Base-by-base conservation (phyloP, 2,329 filamentous ascomycete genomes). In the Corinectria fuckeliana region DNA sequence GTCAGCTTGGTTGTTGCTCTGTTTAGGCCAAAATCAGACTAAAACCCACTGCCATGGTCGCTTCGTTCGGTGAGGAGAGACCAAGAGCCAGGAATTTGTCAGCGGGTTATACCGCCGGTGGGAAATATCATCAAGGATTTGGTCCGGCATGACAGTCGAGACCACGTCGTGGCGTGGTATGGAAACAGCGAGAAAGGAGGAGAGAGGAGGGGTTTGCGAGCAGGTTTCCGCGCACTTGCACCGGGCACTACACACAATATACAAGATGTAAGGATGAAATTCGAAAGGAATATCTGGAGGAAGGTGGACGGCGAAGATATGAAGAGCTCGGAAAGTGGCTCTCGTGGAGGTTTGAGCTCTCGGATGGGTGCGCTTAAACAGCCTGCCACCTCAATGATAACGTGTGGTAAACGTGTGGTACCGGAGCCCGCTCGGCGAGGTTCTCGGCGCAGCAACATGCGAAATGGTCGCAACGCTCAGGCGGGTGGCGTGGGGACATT, bases 21-120 rank as follows among this genome's bases (percentile, higher is more conserved):
- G 21, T 3, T 6, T 9, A 11, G 13, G 2, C 23, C 25, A 45
- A 11, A 28, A 23, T 9, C 14, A 21, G 13, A 13, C 21, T 48
- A 20, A 25, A 16, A 81, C 91, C 85, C 82, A 96, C 92, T 97
- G 95, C 95, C 95, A 99, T 72, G 95, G 95, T 65, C 95, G 86
- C 85, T 98, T 98, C 52, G 93, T 98, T 55, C 95, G 85, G 77
- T 99, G 95, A 61, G 95, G 95, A 14, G 95, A 98, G 13, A 99
- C 95, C 34, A 99, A 85, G 61, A 99, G 85, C 90, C 93, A 96
- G 62, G 90, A 92, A 62, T 92, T 93, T 66, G 91, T 90, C 62
- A 99, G 83, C 52, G 92, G 91, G 75, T 99, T 99, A 77, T 91
- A 98, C 75, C 95, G 90, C 71, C 95, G 85, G 75, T 99, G 95